phyloP scores from a whole-genome alignment of 2,329 filamentous ascomycete genomes.

The Karstenula rhodostoma region DNA sequence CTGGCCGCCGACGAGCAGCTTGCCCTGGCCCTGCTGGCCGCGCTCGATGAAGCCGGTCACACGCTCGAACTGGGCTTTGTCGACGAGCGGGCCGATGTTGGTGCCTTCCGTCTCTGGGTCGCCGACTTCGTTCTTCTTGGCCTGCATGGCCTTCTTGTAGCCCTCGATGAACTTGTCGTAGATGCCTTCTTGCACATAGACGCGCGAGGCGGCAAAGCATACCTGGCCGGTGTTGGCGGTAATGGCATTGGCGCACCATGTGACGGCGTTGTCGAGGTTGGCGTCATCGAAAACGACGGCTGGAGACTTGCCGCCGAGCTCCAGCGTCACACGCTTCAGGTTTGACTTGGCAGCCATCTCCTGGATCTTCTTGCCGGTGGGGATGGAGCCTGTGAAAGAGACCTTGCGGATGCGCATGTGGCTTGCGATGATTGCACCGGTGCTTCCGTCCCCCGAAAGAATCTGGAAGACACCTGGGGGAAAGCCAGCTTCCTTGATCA shows the following conservation, averaged over 20 bases:
- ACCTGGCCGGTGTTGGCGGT: slow-evolving; percentile 50
- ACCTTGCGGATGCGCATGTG: slow-evolving; percentile 53
- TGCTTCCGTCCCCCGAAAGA: slow-evolving; percentile 65
- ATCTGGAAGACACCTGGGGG: slow-evolving; percentile 68
- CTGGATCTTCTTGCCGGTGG: slow-evolving; percentile 51
- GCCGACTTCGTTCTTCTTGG: slow-evolving; percentile 40
- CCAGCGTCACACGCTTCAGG: slow-evolving; percentile 54
- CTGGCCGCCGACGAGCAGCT: slow-evolving; percentile 45
- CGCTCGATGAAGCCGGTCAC: slow-evolving; percentile 48
- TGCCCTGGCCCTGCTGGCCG: slow-evolving; percentile 39
- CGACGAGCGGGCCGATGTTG: slow-evolving; percentile 46
- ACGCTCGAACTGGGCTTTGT: slow-evolving; percentile 45
- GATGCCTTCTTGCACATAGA: slow-evolving; percentile 52
- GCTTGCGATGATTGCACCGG: slow-evolving; percentile 47
- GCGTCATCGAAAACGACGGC: slow-evolving; percentile 56
- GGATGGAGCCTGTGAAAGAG: slow-evolving; percentile 53
- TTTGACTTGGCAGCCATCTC: slow-evolving; percentile 52
- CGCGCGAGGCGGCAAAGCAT: slow-evolving; percentile 48
- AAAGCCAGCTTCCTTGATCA: slow-evolving; percentile 54
- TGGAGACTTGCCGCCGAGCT: slow-evolving; percentile 56
- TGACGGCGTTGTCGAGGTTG: slow-evolving; percentile 53
- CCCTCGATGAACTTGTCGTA: slow-evolving; percentile 48
- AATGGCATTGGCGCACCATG: slow-evolving; percentile 46
- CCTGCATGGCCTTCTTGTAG: slow-evolving; percentile 45
- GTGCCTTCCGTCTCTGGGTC: slow-evolving; percentile 40